Evolutionary conservation across 495 filamentous ascomycete species (phyloP).

Genomic region (Podospora bellae-mahoneyi): DNA sequence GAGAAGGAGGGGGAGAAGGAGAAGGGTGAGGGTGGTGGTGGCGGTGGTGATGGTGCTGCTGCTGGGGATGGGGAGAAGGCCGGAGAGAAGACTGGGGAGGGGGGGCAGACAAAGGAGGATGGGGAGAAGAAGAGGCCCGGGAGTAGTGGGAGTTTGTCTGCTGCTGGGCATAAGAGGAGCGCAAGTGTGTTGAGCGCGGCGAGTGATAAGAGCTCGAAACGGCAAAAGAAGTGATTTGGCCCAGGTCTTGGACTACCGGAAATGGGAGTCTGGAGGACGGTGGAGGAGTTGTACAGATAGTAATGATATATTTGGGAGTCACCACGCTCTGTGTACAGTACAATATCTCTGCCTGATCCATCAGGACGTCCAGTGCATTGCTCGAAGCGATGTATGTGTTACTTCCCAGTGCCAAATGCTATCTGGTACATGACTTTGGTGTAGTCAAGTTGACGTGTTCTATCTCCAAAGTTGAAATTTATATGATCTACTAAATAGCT

Average conservation of each 20-base stretch:
- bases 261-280: background rate
- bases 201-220: conserved; percentile 69
- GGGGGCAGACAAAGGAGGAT: background rate
- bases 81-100: conserved; percentile 12
- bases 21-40: conserved; percentile 6
- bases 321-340: background rate
- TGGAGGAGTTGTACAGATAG: background rate
- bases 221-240: conserved; percentile 59
- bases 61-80: conserved; percentile 10
- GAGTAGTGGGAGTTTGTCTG: conserved; percentile 26
- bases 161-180: conserved; percentile 63
- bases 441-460: too few relatives aligned
- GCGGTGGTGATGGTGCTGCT: conserved; percentile 14
- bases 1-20: conserved; percentile 19
- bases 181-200: conserved; percentile 67
- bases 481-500: too few relatives aligned
- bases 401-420: too few relatives aligned
- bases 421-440: too few relatives aligned
- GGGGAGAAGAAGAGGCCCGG: conserved; percentile 21
- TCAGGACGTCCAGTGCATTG: too few relatives aligned
- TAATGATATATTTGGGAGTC: background rate
- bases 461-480: too few relatives aligned
- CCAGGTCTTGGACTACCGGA: background rate
- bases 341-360: background rate
- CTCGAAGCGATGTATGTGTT: too few relatives aligned